phyloP scores from a whole-genome alignment of 306 rosid species.

The Prunus persica region DNA sequence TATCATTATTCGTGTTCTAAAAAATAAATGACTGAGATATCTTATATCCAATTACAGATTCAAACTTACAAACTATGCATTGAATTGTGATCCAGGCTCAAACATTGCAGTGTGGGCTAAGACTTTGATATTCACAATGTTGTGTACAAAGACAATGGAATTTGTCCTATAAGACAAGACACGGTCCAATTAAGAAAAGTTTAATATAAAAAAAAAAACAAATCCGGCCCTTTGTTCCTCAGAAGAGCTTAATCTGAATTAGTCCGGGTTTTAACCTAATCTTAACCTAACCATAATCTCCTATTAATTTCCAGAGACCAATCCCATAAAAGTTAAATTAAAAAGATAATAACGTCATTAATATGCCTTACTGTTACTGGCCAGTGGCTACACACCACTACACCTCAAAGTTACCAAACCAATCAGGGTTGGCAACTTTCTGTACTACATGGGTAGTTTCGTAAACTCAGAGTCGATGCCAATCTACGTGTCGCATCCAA shows the following conservation, averaged over 20 bases:
- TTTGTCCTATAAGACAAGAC: neutral
- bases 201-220: neutral
- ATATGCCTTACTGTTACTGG: neutral
- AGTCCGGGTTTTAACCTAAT: neutral
- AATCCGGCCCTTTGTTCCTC: neutral
- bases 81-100: neutral
- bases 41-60: neutral
- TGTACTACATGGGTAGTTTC: neutral
- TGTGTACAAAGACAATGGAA: neutral
- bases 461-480: neutral
- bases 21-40: too few species aligned
- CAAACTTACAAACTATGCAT: neutral
- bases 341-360: neutral
- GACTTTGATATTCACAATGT: neutral
- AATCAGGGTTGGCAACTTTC: neutral
- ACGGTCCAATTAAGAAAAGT: neutral
- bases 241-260: neutral
- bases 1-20: neutral
- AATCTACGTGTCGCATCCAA: conserved; percentile 30
- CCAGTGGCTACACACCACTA: too few species aligned
- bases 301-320: neutral
- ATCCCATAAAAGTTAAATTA: neutral
- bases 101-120: neutral
- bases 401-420: neutral
- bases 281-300: neutral